phyloP scores from a whole-genome alignment of 2,329 filamentous ascomycete species.

The Pseudogymnoascus sp. region DNA sequence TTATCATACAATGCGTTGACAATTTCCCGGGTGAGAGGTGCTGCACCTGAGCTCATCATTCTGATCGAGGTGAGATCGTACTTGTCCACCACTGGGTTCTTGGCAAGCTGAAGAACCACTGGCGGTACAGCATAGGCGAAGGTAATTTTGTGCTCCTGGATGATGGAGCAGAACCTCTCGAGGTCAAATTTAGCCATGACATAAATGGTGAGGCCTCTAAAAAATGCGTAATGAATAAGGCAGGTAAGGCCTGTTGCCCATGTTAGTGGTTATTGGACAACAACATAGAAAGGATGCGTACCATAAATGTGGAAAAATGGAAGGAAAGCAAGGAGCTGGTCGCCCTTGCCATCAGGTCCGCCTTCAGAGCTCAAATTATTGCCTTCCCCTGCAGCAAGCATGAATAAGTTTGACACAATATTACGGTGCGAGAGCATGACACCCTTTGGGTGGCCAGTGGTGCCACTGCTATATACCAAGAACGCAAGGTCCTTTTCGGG shows the following conservation, averaged over 20 bases:
- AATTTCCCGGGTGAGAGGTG: constrained; percentile 73
- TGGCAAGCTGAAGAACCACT: constrained; percentile 70
- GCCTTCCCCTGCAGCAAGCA: constrained; percentile 45
- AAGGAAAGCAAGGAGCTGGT: constrained; percentile 68
- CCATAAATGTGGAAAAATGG: constrained; percentile 91
- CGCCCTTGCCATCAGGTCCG: constrained; percentile 52
- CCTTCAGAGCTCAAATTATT: constrained; percentile 49
- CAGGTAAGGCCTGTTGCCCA: constrained; percentile 52
- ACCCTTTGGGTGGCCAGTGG: constrained; percentile 84
- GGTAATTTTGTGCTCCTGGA: constrained; percentile 68
- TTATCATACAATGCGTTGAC: constrained; percentile 67
- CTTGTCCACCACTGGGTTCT: constrained; percentile 67
- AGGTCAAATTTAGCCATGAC: constrained; percentile 78
- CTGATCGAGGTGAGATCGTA: constrained; percentile 73
- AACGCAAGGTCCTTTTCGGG: constrained; percentile 70
- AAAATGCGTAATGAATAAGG: constrained; percentile 60
- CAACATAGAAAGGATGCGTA: not conserved
- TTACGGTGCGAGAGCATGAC: constrained; percentile 81
- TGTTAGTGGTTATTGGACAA: constrained; percentile 14
- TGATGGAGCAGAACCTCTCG: constrained; percentile 64
- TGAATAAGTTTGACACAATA: constrained; percentile 64
- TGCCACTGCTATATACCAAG: constrained; percentile 81
- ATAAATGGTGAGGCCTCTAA: constrained; percentile 56
- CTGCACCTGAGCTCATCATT: constrained; percentile 82
- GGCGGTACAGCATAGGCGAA: constrained; percentile 80